A percentile compares a stretch with the other conserved stretches of the same genome.
These are phyloP conservation scores for Ophiosphaerella korrae DNA, from an alignment of 2,329 filamentous ascomycete genomes.

Conservation along the genomic window DNA sequence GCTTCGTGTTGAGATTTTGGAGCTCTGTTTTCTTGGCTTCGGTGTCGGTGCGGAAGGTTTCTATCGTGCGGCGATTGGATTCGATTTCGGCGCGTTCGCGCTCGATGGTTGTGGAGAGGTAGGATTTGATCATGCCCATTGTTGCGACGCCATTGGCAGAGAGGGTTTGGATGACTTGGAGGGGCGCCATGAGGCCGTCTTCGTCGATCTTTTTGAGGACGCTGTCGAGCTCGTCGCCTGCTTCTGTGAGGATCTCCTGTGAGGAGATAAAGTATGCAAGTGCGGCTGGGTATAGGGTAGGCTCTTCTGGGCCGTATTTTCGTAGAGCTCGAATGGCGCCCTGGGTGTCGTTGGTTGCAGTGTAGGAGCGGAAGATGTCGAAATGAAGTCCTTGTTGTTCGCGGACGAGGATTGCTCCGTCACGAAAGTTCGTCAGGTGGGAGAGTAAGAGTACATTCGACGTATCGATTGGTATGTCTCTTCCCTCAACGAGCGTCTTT, in stretches of 20 bases:
- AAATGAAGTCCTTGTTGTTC: constrained; percentile 91
- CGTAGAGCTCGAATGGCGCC: constrained; percentile 87
- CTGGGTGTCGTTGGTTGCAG: constrained; percentile 85
- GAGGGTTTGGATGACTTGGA: constrained; percentile 95
- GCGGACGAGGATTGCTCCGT: constrained; percentile 89
- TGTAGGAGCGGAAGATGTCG: constrained; percentile 97
- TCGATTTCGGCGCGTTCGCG: constrained; percentile 86
- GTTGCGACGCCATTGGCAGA: constrained; percentile 81
- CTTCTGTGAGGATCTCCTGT: constrained; percentile 78
- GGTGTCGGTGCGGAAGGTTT: constrained; percentile 83
- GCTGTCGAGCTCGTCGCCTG: constrained; percentile 78
- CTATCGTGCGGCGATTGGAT: constrained; percentile 79
- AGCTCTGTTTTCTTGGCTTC: constrained; percentile 79
- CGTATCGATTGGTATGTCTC: constrained; percentile 83
- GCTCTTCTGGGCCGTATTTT: constrained; percentile 91
- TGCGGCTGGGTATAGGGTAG: constrained; percentile 88
- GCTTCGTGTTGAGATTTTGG: constrained; percentile 74
- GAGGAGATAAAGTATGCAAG: constrained; percentile 92
- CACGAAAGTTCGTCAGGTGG: constrained; percentile 85
- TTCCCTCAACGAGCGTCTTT: constrained; percentile 82
- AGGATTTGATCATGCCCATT: constrained; percentile 96
- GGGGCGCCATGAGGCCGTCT: constrained; percentile 89
- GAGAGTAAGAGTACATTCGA: constrained; percentile 94
- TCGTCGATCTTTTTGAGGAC: constrained; percentile 87
- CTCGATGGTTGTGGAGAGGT: constrained; percentile 86